phyloP scores from a whole-genome alignment of 2,329 filamentous ascomycete genomes.

The Chrysosporium queenslandicum region DNA sequence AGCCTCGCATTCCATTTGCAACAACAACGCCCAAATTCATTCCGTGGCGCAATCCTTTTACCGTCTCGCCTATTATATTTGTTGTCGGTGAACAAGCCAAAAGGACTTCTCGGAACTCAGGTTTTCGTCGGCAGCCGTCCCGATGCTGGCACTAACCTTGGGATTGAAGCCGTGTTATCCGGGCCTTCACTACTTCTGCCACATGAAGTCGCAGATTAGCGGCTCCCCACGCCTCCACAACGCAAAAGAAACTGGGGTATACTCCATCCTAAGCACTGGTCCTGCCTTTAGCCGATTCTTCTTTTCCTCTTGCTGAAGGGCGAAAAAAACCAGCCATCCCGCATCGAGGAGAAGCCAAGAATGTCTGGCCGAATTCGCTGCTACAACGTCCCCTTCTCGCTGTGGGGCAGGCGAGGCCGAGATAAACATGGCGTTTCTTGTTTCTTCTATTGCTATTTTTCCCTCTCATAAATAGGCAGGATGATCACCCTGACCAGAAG shows the following conservation, averaged over 20 bases:
- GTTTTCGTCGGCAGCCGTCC: not conserved
- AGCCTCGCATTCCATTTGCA: no score
- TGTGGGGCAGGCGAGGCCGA: not conserved
- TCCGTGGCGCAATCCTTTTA: not conserved
- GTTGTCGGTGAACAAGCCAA: not conserved
- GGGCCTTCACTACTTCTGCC: not conserved
- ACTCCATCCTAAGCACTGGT: not conserved
- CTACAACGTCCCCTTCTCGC: not conserved
- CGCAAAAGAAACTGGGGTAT: not conserved
- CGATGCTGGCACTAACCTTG: not conserved
- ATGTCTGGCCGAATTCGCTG: not conserved
- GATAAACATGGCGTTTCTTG: not conserved
- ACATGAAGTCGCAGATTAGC: not conserved
- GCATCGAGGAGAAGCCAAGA: not conserved
- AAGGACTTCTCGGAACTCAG: not conserved
- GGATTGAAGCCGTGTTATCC: constrained; percentile 3
- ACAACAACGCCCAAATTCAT: not conserved
- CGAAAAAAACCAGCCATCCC: not conserved
- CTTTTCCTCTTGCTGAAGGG: not conserved
- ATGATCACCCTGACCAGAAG: not conserved
- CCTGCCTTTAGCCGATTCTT: not conserved
- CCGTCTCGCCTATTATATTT: not conserved
- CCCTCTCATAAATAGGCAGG: not conserved
- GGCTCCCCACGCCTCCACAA: not conserved
- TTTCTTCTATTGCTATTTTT: not conserved